A percentile compares a stretch with the other conserved stretches of the same genome.
These are phyloP conservation scores for Nymphaea thermarum DNA, from an alignment of 164 flowering plant genomes.

Conservation along the genomic window DNA sequence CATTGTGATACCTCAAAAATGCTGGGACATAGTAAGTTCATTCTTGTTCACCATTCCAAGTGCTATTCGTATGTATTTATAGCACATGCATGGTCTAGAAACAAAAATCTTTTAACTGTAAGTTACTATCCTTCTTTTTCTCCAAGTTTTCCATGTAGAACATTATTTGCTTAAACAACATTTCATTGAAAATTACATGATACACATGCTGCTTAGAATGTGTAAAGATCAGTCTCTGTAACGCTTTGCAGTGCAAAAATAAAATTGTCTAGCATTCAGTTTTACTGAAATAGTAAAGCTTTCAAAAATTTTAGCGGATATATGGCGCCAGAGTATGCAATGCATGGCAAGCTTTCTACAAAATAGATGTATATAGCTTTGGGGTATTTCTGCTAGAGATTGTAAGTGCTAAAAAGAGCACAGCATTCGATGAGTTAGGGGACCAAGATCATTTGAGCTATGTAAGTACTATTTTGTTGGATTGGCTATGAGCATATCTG, in stretches of 20 bases:
- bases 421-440: background rate
- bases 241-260: too few relatives aligned
- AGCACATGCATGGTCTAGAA: too few relatives aligned
- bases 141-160: background rate
- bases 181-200: too few relatives aligned
- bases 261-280: background rate
- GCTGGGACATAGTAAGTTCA: too few relatives aligned
- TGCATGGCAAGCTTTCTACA: constrained; percentile 3
- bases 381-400: constrained; percentile 10
- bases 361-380: constrained; percentile 7
- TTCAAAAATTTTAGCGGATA: constrained; percentile 10
- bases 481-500: too few relatives aligned
- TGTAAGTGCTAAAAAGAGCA: constrained; percentile 5
- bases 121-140: background rate
- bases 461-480: background rate
- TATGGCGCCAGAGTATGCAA: too few relatives aligned
- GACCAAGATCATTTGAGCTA: background rate
- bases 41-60: background rate
- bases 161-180: background rate
- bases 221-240: too few relatives aligned
- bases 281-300: too few relatives aligned
- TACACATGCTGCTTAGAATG: too few relatives aligned
- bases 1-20: too few relatives aligned
- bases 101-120: background rate
- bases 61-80: background rate